These are phyloP conservation scores for Nannizziopsis barbatae DNA, from an alignment of 2,329 filamentous ascomycete genomes.

Conservation along the genomic window DNA sequence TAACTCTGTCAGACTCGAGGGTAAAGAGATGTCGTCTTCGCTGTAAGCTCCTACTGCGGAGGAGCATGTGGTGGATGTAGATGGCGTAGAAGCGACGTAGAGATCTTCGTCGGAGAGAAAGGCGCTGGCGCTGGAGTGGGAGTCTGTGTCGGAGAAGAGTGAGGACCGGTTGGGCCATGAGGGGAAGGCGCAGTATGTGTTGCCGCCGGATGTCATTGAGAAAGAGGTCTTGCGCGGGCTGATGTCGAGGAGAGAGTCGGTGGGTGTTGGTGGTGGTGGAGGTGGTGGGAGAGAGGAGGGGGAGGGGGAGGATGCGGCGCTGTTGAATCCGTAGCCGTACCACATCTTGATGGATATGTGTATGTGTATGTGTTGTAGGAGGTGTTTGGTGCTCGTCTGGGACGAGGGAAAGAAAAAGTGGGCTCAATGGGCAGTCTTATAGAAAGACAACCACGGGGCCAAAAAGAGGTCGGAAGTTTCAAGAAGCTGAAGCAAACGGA, in stretches of 20 bases:
- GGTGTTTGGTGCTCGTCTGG: not conserved
- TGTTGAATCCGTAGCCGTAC: constrained; percentile 15
- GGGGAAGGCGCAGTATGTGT: constrained; percentile 34
- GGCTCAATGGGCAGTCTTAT: not conserved
- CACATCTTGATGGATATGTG: constrained; percentile 11
- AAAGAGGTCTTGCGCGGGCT: constrained; percentile 34
- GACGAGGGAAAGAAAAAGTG: not conserved
- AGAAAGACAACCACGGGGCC: not conserved
- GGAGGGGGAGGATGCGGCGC: constrained; percentile 17
- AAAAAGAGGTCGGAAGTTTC: not conserved
- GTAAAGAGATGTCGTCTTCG: constrained; percentile 3
- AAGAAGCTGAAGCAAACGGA: not conserved
- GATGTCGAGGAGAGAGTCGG: constrained; percentile 31
- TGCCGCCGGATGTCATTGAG: constrained; percentile 28
- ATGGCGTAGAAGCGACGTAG: constrained; percentile 25
- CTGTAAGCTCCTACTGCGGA: not conserved
- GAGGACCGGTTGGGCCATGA: constrained; percentile 36
- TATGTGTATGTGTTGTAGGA: not conserved
- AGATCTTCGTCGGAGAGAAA: constrained; percentile 36
- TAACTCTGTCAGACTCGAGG: constrained; percentile 17
- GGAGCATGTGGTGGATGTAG: constrained; percentile 12
- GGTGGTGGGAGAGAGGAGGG: constrained; percentile 26
- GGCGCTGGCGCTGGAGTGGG: constrained; percentile 26
- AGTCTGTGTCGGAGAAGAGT: constrained; percentile 25
- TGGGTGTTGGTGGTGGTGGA: constrained; percentile 31